Evolutionary conservation across 1,284 basidiomycete species (phyloP).

Genomic region (Trichosporon ovoides): DNA sequence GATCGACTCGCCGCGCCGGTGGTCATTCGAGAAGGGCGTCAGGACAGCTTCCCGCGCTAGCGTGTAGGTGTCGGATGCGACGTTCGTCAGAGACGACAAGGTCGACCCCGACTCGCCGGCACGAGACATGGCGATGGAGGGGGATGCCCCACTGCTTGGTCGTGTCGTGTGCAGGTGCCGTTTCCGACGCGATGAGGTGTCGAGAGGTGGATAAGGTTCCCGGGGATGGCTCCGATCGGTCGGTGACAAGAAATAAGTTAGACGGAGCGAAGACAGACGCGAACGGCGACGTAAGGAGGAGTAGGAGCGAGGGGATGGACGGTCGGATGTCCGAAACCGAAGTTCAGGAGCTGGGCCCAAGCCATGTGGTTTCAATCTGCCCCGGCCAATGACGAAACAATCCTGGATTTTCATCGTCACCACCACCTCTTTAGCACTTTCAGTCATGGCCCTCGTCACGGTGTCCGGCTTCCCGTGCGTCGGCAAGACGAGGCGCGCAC

Average conservation of each 20-base stretch:
- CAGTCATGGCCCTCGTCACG: conserved; percentile 82
- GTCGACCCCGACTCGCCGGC: conserved; percentile 10
- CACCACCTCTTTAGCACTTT: background rate
- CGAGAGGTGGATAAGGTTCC: too few species aligned
- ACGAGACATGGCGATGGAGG: conserved; percentile 2
- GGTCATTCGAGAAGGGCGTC: conserved; percentile 40
- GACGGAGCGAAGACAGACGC: too few species aligned
- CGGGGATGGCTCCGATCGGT: too few species aligned
- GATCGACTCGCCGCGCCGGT: conserved; percentile 42
- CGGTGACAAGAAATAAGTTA: too few species aligned
- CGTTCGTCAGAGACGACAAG: conserved; percentile 26
- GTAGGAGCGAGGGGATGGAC: too few species aligned
- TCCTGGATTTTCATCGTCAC: background rate
- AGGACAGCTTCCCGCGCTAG: conserved; percentile 47
- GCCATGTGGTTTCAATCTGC: conserved; percentile 6
- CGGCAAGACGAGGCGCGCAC: conserved; percentile 73
- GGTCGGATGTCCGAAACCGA: background rate
- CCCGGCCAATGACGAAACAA: conserved; percentile 1
- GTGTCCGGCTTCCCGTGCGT: conserved; percentile 84
- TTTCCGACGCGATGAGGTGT: background rate
- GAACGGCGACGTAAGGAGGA: too few species aligned
- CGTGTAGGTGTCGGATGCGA: conserved; percentile 32
- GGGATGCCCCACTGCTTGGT: too few species aligned
- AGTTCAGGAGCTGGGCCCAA: background rate
- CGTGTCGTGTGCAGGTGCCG: background rate